Base-by-base conservation (phyloP, 2,329 filamentous ascomycete species). In the Pochonia chlamydosporia region DNA sequence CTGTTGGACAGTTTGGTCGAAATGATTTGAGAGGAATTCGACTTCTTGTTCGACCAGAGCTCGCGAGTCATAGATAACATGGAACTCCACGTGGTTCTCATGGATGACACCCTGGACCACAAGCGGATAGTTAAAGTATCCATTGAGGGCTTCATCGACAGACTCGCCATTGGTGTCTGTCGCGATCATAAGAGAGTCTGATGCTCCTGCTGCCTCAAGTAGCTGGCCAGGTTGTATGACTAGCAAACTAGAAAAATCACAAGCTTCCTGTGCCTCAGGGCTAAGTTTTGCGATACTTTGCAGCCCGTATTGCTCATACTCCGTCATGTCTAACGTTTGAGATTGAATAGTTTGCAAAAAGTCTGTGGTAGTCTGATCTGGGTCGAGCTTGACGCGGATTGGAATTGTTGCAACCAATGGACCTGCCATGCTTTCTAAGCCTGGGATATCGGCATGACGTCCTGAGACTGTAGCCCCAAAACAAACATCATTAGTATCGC, bases 401-500 rank as follows among this genome's bases (percentile, higher is more conserved):
- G 57, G 56, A 3, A 60, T 44, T 0, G 54, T 56, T 7, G 50
- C 49, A 33, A 59, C 49, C 13, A 49, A 50, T n/a, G 56, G 56
- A 1, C 55, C 61, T 1, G 52, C 24, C 8, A 60, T 56, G 4
- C 31, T 42, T 8, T 58, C 52, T 3, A 63, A 51, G 1, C 48
- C 54, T 10, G 36, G 36, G 3, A 64, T 49, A 1, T 55, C 45
- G 1, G 53, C 51, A 13, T 56, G 49, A 2, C 60, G 52, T 2
- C 61, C 61, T 1, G 55, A 59, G 4, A 60, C 31, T 0, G 52
- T 52, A 1, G 47, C 24, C 1, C 60, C 61, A 42, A 61, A 64
- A 3, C 55, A 37, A 1, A 62, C 43, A 10, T 57, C 54, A 5
- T 51, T 41, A 4, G 50, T 48, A 5, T 45, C 51, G n/a, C 53